Conservation (phyloP, 2,329 filamentous ascomycete genomes). For the Colletotrichum sp. region DNA sequence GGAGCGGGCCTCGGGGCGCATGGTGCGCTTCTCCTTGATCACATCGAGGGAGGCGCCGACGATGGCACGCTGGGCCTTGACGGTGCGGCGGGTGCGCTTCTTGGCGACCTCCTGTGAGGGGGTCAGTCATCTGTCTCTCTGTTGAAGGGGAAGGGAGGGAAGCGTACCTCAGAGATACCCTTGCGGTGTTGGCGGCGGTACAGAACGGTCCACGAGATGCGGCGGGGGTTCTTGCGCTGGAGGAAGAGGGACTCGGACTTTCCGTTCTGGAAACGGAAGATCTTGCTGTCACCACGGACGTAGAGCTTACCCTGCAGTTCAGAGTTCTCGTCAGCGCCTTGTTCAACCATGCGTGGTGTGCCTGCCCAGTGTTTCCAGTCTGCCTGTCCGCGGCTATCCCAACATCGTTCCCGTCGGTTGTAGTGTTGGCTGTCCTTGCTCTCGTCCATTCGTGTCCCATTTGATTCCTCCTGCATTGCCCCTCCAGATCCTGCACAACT, state of each 20-base stretch:
- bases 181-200: slow-evolving; percentile 99
- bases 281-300: slow-evolving; percentile 99
- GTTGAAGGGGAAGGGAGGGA: slow-evolving; percentile 3
- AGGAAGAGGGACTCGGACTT: slow-evolving; percentile 99
- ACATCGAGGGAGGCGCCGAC: slow-evolving; percentile 99
- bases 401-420: neutral
- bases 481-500: neutral
- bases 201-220: slow-evolving; percentile 97
- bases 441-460: neutral
- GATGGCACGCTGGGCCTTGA: slow-evolving; percentile 99
- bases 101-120: slow-evolving; percentile 92
- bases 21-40: slow-evolving; percentile 97
- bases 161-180: slow-evolving; percentile 99
- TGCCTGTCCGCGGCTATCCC: neutral
- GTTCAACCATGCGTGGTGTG: neutral
- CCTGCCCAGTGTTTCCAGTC: neutral
- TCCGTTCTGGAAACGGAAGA: slow-evolving; percentile 99
- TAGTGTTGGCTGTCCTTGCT: neutral
- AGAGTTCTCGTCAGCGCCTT: slow-evolving; percentile 29
- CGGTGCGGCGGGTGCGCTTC: slow-evolving; percentile 97
- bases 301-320: slow-evolving; percentile 91
- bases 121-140: slow-evolving; percentile 38
- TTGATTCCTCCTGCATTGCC: neutral
- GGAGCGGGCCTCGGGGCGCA: slow-evolving; percentile 93
- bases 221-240: slow-evolving; percentile 99